Base-by-base conservation (phyloP, 768 basidiomycete species). In the Termitomyces sp. region DNA sequence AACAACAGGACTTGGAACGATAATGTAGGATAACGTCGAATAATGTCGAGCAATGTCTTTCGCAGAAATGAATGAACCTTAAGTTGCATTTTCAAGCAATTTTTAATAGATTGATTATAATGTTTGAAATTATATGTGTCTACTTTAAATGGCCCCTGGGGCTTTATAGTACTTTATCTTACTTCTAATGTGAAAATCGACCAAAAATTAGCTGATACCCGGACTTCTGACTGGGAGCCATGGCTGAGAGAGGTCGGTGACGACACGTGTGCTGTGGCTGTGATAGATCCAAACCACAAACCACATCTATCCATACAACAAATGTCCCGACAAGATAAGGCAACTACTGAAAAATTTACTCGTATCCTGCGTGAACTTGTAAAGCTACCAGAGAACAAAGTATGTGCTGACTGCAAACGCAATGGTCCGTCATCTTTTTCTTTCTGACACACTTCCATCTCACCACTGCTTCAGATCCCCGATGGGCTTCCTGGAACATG, bases 401-500 rank as follows among this genome's bases (percentile, higher is more conserved):
- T 91, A 45, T 99, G 96, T 65, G 94, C 93, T 1, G 96, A 99
- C 70, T 99, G 96, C 80, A 96, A 97, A 73, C 87, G 92, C 63
- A 96, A 97, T 73, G 96, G 96, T 92, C 67, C 40, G 87, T 74
- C 56, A 58, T 29, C 20, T 52, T 6, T 61, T 49, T 63, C 58
- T 49, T 59, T 55, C 31, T 47, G 37, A n/a, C 5, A 17, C 61
- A 32, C 47, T 42, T 59, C 40, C 37, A 57, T 59, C 60, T 63
- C 32, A 57, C 11, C 47, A 52, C 40, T 17, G 15, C 31, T 54
- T 15, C 65, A 97, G 96, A 98, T 81, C 93, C 96, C 48, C 83
- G 96, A 67, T 99, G 96, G 96, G 96, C 96, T 47, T 94, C 94
- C 8, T 97, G 95, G 91, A 98, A 98, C 73, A 75, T 98, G 91